Base-by-base conservation (phyloP, 192 early-diverging fungal genomes). In the Coemansia sp. region DNA sequence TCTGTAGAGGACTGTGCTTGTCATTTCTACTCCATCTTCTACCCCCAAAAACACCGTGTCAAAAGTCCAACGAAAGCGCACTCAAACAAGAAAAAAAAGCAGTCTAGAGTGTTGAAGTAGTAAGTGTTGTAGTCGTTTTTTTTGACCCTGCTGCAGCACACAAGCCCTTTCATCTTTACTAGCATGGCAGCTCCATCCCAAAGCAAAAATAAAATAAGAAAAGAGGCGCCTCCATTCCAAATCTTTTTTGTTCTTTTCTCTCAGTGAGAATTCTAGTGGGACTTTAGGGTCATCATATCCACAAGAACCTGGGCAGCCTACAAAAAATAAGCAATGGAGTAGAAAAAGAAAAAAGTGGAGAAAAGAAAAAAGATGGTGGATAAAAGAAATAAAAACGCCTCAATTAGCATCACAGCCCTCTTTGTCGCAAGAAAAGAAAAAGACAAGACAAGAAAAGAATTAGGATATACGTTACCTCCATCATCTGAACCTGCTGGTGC, bases 401-500 rank as follows among this genome's bases (percentile, higher is more conserved):
- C 54, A 57, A 8, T 41, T 32, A 32, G 37, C 55, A 59, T 18
- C 8, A 57, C 47, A 21, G 10, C n/a, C 41, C 41, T 51, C 19
- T 65, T 40, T 54, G 41, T 11, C 22, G 11, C n/a, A 40, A 16
- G 41, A 3, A 32, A 9, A 16, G 8, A 49, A 22, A 67, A 59
- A 65, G 49, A 64, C 16, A 41, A 52, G 26, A 62, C 40, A 26
- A 57, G 39, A 57, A 21, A 22, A 16, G 63, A 42, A 6, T 48
- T 18, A 15, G 18, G 6, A 42, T 42, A 46, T 46, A 66, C 48
- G 43, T 71, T 78, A 83, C 80, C 85, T 87, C 86, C 86, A 87
- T 87, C 86, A 87, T 87, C 63, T 87, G 86, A 6, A 87, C 86
- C 66, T 87, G 86, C 77, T 87, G 86, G 73, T 87, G 86, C 63